phyloP scores from a whole-genome alignment of 495 filamentous ascomycete species.

The Aspergillus homomorphus region DNA sequence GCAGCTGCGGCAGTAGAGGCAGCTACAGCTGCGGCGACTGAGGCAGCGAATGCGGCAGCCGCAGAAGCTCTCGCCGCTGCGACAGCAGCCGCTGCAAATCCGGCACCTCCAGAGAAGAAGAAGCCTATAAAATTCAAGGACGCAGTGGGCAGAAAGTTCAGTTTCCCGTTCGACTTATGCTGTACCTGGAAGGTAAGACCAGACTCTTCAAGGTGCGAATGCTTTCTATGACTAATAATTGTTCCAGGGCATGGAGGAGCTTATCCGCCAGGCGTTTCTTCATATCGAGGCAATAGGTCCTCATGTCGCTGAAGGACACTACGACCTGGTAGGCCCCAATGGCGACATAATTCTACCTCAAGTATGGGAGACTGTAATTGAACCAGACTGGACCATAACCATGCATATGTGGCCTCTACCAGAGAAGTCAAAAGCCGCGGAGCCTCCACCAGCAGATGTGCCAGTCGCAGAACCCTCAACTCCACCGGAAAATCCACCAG shows the following conservation, averaged over 20 bases:
- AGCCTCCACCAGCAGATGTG: constrained; percentile 30
- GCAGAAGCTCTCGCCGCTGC: constrained; percentile 29
- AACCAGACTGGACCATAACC: constrained; percentile 84
- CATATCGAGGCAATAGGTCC: constrained; percentile 80
- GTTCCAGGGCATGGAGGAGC: constrained; percentile 72
- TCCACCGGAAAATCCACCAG: constrained; percentile 19
- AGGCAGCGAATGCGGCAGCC: constrained; percentile 24
- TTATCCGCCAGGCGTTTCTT: constrained; percentile 84
- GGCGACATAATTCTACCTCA: constrained; percentile 85
- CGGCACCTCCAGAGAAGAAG: constrained; percentile 49
- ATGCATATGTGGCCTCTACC: constrained; percentile 98
- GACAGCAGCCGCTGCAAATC: constrained; percentile 22
- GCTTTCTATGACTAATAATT: constrained; percentile 12
- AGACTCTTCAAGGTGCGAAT: background rate
- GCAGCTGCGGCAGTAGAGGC: constrained; percentile 28
- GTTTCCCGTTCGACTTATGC: constrained; percentile 77
- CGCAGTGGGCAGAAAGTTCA: constrained; percentile 81
- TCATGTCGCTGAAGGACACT: constrained; percentile 80
- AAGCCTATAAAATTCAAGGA: constrained; percentile 81
- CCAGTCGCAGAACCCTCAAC: constrained; percentile 24
- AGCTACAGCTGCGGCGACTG: constrained; percentile 20
- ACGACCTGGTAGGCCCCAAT: constrained; percentile 79
- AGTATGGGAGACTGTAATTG: constrained; percentile 80
- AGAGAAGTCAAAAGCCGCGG: constrained; percentile 49
- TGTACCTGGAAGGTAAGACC: constrained; percentile 72